Base-by-base conservation (phyloP, 345 rosid genomes). In the Melaleuca alternifolia region DNA sequence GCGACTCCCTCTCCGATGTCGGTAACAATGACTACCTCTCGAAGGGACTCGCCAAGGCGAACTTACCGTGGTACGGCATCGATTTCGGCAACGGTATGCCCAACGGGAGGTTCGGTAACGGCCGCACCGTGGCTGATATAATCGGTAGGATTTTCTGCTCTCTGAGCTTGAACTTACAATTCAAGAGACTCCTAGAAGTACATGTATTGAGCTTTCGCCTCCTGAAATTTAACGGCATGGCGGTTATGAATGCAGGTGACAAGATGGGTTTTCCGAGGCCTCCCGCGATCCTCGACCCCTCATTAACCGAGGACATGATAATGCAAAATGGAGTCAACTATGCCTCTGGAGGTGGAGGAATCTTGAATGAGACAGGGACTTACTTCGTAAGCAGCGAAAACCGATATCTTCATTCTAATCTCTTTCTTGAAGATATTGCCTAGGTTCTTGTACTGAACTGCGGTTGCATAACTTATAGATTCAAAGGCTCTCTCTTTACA, bases 331-430 rank as follows among this genome's bases (percentile, higher is more conserved):
- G 99, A 26, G 97, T 94, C 12, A 97, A 97, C 83, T 96, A 90
- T 86, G 99, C 99, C 26, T 97, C 99, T 20, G 99, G 99, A 44
- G 99, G 99, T 28, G 99, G 96, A 56, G 99, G 99, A 41, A 97
- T 97, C 85, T 90, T 97, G 91, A 97, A 97, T 83, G 94, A 95
- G 88, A 97, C 99, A 10, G 99, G 98, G 51, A 89, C 93, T 84
- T 94, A 90, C 75, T 96, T 96, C 85, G 99, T 97, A 90, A 94
- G 98, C 92, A 84, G 51, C 28, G 3, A 30, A 33, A n/a, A 23
- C 46, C 3, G 81, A 18, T 71, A 18, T 37, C 81, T 71, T 37
- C 79, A 2, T 44, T 37, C 79, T 24, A 18, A 71, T 71, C 41
- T 71, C 26, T 18, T 71, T 37, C 4, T 71, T 37, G 81, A 18